phyloP scores from a whole-genome alignment of 148 eudicot genomes.

The Chenopodium formosanum region DNA sequence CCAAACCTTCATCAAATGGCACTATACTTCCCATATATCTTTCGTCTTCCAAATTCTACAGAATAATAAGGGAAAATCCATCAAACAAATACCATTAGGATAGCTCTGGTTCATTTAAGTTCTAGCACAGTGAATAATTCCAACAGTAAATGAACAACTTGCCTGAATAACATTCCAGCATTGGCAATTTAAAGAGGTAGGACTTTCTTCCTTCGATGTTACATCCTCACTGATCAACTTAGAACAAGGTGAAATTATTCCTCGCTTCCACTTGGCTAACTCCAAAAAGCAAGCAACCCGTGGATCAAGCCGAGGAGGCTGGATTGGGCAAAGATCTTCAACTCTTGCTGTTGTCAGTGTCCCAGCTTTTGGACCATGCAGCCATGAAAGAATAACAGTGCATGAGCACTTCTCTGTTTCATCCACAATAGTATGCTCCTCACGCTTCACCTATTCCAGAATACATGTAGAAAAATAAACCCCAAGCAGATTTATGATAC shows the following conservation, averaged over 20 bases:
- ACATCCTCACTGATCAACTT: neutral
- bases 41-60: conserved; percentile 10
- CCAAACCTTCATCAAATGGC: conserved; percentile 15
- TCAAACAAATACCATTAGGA: neutral
- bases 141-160: conserved; percentile 9
- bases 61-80: neutral
- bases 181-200: neutral
- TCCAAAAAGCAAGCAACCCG: conserved; percentile 38
- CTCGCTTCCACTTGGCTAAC: conserved; percentile 43
- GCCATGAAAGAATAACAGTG: conserved; percentile 49
- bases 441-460: conserved; percentile 35
- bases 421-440: conserved; percentile 36
- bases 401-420: conserved; percentile 55
- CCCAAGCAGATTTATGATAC: neutral
- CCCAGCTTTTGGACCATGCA: conserved; percentile 52
- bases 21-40: neutral
- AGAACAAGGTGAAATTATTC: neutral
- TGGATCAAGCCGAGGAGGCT: conserved; percentile 26
- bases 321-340: conserved; percentile 39
- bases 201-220: neutral
- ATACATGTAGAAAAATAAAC: neutral
- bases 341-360: conserved; percentile 26
- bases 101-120: neutral
- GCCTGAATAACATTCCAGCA: conserved; percentile 5
- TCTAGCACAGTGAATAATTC: neutral